These are phyloP conservation scores for Phytophthora tubulina DNA, from an alignment of 352 stramenopile species.

Conservation along the genomic window DNA sequence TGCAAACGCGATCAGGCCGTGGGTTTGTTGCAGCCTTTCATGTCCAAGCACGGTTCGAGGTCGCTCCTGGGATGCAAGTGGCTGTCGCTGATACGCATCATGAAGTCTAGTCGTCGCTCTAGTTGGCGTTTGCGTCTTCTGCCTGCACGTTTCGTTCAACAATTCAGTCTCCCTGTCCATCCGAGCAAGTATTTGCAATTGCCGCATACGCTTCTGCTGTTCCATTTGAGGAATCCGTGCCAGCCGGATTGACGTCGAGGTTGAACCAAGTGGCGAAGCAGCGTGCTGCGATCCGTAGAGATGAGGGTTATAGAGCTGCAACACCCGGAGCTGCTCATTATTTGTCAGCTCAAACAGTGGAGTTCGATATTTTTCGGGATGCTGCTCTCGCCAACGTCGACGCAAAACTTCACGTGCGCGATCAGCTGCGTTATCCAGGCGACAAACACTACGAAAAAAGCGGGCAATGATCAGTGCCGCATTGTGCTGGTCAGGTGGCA, in stretches of 20 bases:
- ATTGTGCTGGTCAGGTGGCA: conserved; percentile 31
- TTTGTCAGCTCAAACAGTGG: conserved; percentile 45
- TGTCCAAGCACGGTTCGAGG: conserved; percentile 15
- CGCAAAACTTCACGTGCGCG: conserved; percentile 39
- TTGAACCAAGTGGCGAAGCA: conserved; percentile 18
- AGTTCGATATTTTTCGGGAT: conserved; percentile 32
- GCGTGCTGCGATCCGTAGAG: conserved; percentile 46
- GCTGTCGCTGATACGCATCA: conserved; percentile 36
- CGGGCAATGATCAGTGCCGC: conserved; percentile 68
- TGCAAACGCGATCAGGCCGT: conserved; percentile 3
- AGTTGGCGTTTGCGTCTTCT: conserved; percentile 29
- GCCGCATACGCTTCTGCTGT: conserved; percentile 28
- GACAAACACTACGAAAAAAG: conserved; percentile 56
- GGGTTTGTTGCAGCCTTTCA: conserved; percentile 15
- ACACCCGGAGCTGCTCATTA: conserved; percentile 56
- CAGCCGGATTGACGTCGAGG: conserved; percentile 25
- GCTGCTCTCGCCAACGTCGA: conserved; percentile 42
- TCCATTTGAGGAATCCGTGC: conserved; percentile 37
- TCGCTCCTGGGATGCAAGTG: conserved; percentile 18
- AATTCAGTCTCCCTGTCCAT: conserved; percentile 31
- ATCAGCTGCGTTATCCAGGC: conserved; percentile 39
- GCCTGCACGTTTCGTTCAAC: conserved; percentile 31
- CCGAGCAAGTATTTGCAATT: conserved; percentile 34
- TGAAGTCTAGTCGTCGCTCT: conserved; percentile 16
- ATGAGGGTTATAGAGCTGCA: conserved; percentile 75